Conservation (phyloP, 2,329 filamentous ascomycete species). For the Aspergillus pseudotamarii region DNA sequence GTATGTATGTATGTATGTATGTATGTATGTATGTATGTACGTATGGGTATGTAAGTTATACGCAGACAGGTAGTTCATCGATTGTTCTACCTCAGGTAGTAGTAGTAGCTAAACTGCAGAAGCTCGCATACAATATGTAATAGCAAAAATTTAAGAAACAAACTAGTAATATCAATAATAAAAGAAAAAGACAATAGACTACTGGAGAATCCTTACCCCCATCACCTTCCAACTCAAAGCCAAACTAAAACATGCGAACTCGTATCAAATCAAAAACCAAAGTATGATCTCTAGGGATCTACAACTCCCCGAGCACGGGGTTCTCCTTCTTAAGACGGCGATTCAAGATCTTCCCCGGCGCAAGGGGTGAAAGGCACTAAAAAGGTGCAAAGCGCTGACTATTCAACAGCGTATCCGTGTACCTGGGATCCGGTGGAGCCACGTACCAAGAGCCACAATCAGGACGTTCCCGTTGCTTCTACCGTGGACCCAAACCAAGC, state of each 20-base stretch:
- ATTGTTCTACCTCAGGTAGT: too few relatives aligned
- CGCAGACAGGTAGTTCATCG: neutral
- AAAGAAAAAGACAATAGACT: too few relatives aligned
- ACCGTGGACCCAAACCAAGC: too few relatives aligned
- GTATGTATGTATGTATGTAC: constrained; percentile 2
- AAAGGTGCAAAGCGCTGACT: neutral
- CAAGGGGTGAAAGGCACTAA: neutral
- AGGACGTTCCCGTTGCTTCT: neutral
- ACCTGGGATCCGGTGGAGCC: neutral
- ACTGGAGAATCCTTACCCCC: neutral
- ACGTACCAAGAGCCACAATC: neutral
- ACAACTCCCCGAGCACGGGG: neutral
- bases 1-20: too few relatives aligned
- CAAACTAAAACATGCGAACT: neutral
- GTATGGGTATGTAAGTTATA: too few relatives aligned
- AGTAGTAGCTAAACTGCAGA: neutral
- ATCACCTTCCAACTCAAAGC: neutral
- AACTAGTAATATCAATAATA: neutral
- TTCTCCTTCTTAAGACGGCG: neutral
- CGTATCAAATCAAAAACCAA: neutral
- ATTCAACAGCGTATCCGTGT: neutral
- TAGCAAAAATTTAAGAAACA: neutral
- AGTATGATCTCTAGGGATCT: neutral
- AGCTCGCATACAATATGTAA: neutral
- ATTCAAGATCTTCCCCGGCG: neutral